Evolutionary conservation across 2,329 filamentous ascomycete genomes (phyloP), one percentile per base, ranked within the genome.

Genomic region (Aspergillus sp.): DNA sequence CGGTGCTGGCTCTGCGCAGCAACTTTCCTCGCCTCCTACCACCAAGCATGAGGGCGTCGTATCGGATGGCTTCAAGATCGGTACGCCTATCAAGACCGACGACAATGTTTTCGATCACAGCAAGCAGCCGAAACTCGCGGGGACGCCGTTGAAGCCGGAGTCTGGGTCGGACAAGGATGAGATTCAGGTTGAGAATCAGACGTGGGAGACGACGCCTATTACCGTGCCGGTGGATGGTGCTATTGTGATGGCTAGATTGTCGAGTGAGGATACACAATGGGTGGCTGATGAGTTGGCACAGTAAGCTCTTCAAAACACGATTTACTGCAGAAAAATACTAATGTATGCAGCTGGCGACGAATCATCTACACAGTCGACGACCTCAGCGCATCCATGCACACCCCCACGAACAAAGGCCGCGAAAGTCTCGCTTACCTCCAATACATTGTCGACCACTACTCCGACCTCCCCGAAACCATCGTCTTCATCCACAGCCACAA

Each of bases 341-440:
- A 19, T 19, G 2, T 4, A 19, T 19, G 19, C 19, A 19, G 19
- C 19, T 19, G 19, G 19, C 19, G 19, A 19, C 19, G 19, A 19
- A 19, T 19, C 37, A 19, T 73, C 11, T 75, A 75, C 51, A 62
- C 70, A 42, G 71, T 72, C 28, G 67, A 76, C 54, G 68, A 75
- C 44, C 57, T 62, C 7, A 59, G 59, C 41, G 60, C 71, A 9
- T 51, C 64, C 34, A 49, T 71, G 33, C 70, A 70, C 46, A 60
- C 72, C 1, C 70, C 71, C 7, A 67, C 65, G 47, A 76, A 78
- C 45, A 74, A 76, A 51, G 76, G 76, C 40, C 68, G 71, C 49
- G 76, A 79, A 55, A 72, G 73, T 7, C 76, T 78, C 66, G 67
- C 62, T 5, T 78, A 79, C 56, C 67, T 78, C n/a, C 72, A 72